Conservation (phyloP, 108 stramenopile genomes). For the Skeletonema marinoi region DNA sequence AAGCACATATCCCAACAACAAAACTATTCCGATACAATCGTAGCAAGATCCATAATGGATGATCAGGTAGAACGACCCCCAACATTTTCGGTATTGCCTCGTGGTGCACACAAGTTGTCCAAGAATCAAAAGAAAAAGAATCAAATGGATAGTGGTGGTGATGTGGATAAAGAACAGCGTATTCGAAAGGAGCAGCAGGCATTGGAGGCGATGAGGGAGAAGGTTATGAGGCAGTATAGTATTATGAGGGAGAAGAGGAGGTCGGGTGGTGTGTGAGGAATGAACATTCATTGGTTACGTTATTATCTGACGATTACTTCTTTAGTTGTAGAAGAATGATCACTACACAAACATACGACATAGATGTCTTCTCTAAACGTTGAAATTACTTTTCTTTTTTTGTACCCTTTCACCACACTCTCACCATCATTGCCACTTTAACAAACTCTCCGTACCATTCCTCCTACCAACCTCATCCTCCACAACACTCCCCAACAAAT, state of each 20-base stretch:
- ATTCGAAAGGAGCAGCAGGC: constrained; percentile 39
- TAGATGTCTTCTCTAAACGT: too few relatives aligned
- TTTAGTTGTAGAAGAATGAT: too few relatives aligned
- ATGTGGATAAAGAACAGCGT: constrained; percentile 11
- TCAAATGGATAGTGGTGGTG: background rate
- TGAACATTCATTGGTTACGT: too few relatives aligned
- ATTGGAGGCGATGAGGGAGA: constrained; percentile 45
- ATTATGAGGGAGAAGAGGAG: constrained; percentile 38
- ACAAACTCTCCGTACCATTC: too few relatives aligned
- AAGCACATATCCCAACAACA: constrained; percentile 5
- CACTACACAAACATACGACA: too few relatives aligned
- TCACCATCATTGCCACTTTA: too few relatives aligned
- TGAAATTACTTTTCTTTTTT: too few relatives aligned
- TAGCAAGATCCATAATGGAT: constrained; percentile 16
- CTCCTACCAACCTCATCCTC: too few relatives aligned
- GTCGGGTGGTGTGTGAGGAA: background rate
- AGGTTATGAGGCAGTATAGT: constrained; percentile 48
- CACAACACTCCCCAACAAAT: constrained; percentile 42
- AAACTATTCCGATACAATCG: constrained; percentile 13
- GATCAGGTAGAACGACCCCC: constrained; percentile 49
- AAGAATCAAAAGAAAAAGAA: constrained; percentile 14
- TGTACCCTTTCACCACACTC: too few relatives aligned
- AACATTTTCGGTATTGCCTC: constrained; percentile 32
- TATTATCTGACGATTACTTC: too few relatives aligned
- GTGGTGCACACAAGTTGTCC: constrained; percentile 28